Percentiles rank a stretch among this genome's conserved stretches.
phyloP scores from a whole-genome alignment of 495 filamentous ascomycete genomes.

The Penicillium manginii region DNA sequence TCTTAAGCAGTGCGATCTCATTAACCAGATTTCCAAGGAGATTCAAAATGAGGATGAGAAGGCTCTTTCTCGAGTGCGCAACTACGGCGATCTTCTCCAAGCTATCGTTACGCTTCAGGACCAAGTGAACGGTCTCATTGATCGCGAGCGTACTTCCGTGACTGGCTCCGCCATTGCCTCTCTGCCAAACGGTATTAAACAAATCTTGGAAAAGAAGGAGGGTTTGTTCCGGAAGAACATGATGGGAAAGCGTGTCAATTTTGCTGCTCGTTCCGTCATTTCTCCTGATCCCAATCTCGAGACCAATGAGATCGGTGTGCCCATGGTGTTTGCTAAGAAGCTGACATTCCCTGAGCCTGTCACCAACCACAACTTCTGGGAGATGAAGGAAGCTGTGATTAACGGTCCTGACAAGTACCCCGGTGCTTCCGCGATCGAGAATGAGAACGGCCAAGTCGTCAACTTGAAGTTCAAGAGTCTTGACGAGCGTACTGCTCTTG shows the following conservation, averaged over 20 bases:
- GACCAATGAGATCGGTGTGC: conserved; percentile 97
- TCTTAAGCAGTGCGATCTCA: conserved; percentile 66
- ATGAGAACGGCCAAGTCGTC: conserved; percentile 89
- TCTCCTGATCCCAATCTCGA: conserved; percentile 98
- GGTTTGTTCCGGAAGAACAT: conserved; percentile 98
- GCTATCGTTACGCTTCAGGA: conserved; percentile 85
- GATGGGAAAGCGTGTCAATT: conserved; percentile 99
- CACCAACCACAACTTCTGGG: conserved; percentile 93
- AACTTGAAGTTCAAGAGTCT: conserved; percentile 82
- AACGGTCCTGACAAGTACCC: conserved; percentile 95
- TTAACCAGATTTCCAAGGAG: conserved; percentile 77
- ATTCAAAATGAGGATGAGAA: conserved; percentile 55
- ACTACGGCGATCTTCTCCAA: conserved; percentile 65
- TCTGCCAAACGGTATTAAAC: conserved; percentile 78
- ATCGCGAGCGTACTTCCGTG: conserved; percentile 80
- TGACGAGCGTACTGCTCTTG: conserved; percentile 82
- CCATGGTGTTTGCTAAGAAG: conserved; percentile 93
- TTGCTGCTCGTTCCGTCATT: conserved; percentile 95
- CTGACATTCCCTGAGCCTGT: conserved; percentile 97
- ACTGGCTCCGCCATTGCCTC: conserved; percentile 62
- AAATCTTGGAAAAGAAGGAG: conserved; percentile 98
- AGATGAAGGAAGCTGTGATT: conserved; percentile 93
- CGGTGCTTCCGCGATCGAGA: conserved; percentile 91
- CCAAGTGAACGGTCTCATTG: conserved; percentile 85
- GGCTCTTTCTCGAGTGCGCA: conserved; percentile 48